Evolutionary conservation across 176 grass and related monocot species (phyloP).

Genomic region (Sorghum bicolor): DNA sequence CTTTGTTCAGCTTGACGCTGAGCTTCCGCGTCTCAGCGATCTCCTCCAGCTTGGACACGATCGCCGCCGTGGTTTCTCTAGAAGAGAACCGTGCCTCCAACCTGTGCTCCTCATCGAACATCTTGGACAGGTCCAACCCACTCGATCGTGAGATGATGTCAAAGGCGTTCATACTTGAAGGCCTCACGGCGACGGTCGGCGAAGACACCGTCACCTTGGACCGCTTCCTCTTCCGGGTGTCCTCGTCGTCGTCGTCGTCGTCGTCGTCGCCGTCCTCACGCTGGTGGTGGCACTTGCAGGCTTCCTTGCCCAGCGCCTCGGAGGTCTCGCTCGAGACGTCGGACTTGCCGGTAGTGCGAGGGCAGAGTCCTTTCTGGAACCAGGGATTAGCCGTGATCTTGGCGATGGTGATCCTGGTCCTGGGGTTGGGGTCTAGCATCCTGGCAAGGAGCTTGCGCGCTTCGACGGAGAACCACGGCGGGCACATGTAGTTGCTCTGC

Average conservation of each 20-base stretch:
- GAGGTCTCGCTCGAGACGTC: neutral
- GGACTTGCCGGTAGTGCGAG: conserved; percentile 12
- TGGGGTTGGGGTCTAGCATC: conserved; percentile 76
- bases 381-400: conserved; percentile 59
- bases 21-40: conserved; percentile 54
- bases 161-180: conserved; percentile 77
- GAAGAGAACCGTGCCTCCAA: conserved; percentile 68
- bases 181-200: conserved; percentile 35
- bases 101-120: conserved; percentile 51
- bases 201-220: conserved; percentile 32
- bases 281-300: neutral
- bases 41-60: conserved; percentile 77
- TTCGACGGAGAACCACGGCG: conserved; percentile 83
- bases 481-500: conserved; percentile 67
- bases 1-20: conserved; percentile 56
- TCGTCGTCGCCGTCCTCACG: neutral
- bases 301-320: conserved; percentile 28
- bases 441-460: conserved; percentile 52
- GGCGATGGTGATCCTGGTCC: conserved; percentile 58
- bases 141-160: conserved; percentile 83
- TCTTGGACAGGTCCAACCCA: conserved; percentile 65
- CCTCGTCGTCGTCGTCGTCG: neutral
- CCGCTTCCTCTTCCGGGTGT: conserved; percentile 22
- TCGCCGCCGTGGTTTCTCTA: conserved; percentile 38
- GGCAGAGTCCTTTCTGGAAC: conserved; percentile 66